A percentile compares a stretch with the other conserved stretches of the same genome.
Evolutionary conservation across 106 monocot species (phyloP).

Genomic region (Apostasia ramifera): DNA sequence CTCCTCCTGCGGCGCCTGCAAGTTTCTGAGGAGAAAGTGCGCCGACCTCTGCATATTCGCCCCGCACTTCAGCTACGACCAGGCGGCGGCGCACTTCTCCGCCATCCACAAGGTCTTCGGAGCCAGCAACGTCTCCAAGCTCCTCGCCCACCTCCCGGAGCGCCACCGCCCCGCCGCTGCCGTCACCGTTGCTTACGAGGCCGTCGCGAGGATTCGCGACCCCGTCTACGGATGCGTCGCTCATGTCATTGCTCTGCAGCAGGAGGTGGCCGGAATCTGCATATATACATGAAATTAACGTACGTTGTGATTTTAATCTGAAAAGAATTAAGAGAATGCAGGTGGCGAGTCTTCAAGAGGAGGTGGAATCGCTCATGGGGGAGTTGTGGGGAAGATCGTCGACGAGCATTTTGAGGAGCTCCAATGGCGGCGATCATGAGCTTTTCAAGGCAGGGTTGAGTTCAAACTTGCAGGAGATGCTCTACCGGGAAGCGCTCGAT

Average conservation of each 20-base stretch:
- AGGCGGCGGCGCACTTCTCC: slow-evolving; percentile 13
- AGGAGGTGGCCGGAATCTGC: neutral
- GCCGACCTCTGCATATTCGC: slow-evolving; percentile 17
- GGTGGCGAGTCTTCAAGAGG: slow-evolving; percentile 7
- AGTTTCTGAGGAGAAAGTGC: slow-evolving; percentile 21
- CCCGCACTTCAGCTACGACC: slow-evolving; percentile 15
- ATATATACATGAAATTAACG: too few relatives aligned
- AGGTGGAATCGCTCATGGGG: neutral
- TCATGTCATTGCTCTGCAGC: slow-evolving; percentile 13
- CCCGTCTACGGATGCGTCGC: slow-evolving; percentile 15
- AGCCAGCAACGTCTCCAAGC: slow-evolving; percentile 23
- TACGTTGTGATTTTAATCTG: too few relatives aligned
- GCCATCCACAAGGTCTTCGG: slow-evolving; percentile 22
- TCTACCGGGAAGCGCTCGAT: slow-evolving; percentile 1
- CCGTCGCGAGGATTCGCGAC: slow-evolving; percentile 10
- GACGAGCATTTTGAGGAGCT: neutral
- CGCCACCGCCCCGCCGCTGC: slow-evolving; percentile 11
- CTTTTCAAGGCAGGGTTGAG: neutral
- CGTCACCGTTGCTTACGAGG: slow-evolving; percentile 12
- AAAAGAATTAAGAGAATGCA: neutral
- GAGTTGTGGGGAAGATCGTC: neutral
- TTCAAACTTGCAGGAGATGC: neutral
- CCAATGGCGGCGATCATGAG: neutral
- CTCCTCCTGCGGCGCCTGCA: slow-evolving; percentile 20
- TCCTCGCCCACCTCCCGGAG: slow-evolving; percentile 9